phyloP scores from a whole-genome alignment of 257 asterid species.

The Knoxia roxburghii region DNA sequence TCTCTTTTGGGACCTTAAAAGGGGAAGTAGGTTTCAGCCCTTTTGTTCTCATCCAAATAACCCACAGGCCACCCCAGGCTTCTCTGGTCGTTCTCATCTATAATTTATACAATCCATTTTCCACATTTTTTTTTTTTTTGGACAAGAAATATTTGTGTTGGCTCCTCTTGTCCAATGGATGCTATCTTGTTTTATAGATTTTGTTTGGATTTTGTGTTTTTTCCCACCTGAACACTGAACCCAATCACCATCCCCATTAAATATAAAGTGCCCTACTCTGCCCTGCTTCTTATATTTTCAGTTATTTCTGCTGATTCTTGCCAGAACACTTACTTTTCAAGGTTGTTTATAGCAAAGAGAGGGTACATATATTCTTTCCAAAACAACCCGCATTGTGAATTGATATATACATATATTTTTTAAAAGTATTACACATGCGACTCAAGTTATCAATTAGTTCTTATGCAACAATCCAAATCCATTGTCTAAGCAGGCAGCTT shows the following conservation, averaged over 20 bases:
- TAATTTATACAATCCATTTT: slow-evolving; percentile 17
- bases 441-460: no score
- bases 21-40: slow-evolving; percentile 23
- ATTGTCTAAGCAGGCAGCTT: no score
- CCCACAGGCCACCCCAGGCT: slow-evolving; percentile 23
- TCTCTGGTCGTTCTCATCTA: slow-evolving; percentile 34
- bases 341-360: neutral
- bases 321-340: neutral
- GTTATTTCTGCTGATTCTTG: slow-evolving; percentile 1
- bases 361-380: neutral
- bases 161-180: slow-evolving; percentile 19
- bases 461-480: neutral
- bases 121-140: slow-evolving; percentile 18
- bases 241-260: slow-evolving; percentile 15
- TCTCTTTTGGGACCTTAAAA: slow-evolving; percentile 21
- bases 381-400: no score
- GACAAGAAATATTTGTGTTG: no score
- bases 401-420: no score
- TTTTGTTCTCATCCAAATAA: slow-evolving; percentile 22
- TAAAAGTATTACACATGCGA: no score
- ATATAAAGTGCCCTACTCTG: slow-evolving; percentile 4
- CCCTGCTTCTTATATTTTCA: neutral
- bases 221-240: slow-evolving; percentile 27
- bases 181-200: slow-evolving; percentile 28
- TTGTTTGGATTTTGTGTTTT: slow-evolving; percentile 28